Evolutionary conservation across 805 yeast genomes (phyloP).

Genomic region (Lipomyces anomalus): DNA sequence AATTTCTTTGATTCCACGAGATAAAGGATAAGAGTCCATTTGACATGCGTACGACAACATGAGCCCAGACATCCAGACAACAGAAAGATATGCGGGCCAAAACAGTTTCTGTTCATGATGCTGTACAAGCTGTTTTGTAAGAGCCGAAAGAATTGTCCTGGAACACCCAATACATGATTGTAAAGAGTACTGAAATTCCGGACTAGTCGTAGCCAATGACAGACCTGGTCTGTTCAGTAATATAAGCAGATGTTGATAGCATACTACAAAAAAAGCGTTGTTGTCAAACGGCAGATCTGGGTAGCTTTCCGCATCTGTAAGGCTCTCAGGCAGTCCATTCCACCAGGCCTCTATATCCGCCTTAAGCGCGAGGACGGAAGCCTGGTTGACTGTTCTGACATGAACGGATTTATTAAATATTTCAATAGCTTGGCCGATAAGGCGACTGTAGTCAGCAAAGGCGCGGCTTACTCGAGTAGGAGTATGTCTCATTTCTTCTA

Average conservation of each 20-base stretch:
- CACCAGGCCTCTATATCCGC: slow-evolving; percentile 6
- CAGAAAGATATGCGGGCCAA: slow-evolving; percentile 5
- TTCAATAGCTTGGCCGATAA: neutral
- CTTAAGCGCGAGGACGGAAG: neutral
- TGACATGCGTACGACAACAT: slow-evolving; percentile 4
- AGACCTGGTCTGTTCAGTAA: slow-evolving; percentile 4
- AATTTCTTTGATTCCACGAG: neutral
- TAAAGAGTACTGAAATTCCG: slow-evolving; percentile 2
- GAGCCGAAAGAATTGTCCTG: neutral
- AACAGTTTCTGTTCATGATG: slow-evolving; percentile 1
- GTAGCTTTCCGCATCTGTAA: neutral
- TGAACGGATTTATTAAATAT: slow-evolving; percentile 1
- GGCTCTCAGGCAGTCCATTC: slow-evolving; percentile 3
- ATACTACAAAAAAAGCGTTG: slow-evolving; percentile 1
- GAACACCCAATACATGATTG: slow-evolving; percentile 2
- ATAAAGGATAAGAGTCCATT: neutral
- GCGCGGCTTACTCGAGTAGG: slow-evolving; percentile 5
- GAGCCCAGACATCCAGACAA: slow-evolving; percentile 3
- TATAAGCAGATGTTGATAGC: slow-evolving; percentile 4
- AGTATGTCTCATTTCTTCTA: neutral
- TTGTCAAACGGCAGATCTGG: slow-evolving; percentile 2
- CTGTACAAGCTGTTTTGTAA: neutral
- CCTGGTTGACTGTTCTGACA: slow-evolving; percentile 1
- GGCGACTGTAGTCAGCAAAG: slow-evolving; percentile 2
- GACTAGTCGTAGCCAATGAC: neutral